Evolutionary conservation across 2,329 filamentous ascomycete genomes (phyloP), one percentile per base, ranked within the genome.

Genomic region (Beauveria sp.): DNA sequence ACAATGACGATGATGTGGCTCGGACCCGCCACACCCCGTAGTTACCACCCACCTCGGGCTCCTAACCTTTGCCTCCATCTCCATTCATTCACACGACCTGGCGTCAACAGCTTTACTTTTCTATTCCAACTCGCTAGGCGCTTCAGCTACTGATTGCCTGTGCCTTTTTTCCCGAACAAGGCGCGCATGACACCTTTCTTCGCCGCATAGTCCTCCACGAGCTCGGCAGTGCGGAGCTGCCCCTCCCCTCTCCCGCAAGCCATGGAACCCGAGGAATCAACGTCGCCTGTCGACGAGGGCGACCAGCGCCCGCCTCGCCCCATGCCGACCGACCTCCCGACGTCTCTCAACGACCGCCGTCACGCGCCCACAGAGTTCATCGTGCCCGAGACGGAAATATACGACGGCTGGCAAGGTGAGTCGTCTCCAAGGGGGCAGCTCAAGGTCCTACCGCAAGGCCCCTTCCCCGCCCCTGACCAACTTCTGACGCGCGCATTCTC

Each of bases 351-450:
- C 73, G 94, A 99, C 77, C 86, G 94, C 63, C 84, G 87, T 67
- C 81, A 81, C 69, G 83, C 89, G 40, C 83, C 86, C 4, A 80
- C 79, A 52, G 85, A 87, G 62, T 68, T 71, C 64, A 83, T 87
- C 65, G 82, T 89, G 61, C 81, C 82, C 44, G 94, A 97, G 79
- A 96, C 92, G 46, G 94, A 97, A 79, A 91, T 97, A 78, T 99
- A 97, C 74, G 94, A 99, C 82, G 94, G 91, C 67, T 99, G 94
- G 94, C 92, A 97, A 87, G 93, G 93, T 81, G 66, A 64, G 78
- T 77, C 41, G 54, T 44, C 62, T 62, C 59, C 63, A 44, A 54
- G 43, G 47, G 14, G 46, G 6, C 44, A 18, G 51, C 26, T 40
- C 37, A 43, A 16, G 22, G 61, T 58, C 62, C 63, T 34, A 55